Base-by-base conservation (phyloP, 1,284 basidiomycete genomes). In the Cryptococcus hybrid region DNA sequence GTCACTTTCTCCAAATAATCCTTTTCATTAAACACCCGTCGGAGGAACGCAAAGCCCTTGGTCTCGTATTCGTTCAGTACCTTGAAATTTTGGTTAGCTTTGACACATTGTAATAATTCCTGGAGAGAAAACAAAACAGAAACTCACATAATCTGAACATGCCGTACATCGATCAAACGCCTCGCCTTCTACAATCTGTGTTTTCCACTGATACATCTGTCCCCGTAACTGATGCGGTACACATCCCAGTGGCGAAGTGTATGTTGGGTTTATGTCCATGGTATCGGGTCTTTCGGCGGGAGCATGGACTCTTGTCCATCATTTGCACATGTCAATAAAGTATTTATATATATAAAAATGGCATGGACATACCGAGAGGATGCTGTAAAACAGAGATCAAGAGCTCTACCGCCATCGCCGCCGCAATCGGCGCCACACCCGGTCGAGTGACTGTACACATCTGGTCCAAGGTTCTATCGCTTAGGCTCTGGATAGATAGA, bases 371-470 rank as follows among this genome's bases (percentile, higher is more conserved):
- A 92, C 92, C 89, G 18, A 86, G 81, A 0, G 91, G 90, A 79
- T 98, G 94, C 69, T 98, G 94, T 18, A 98, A 65, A 0, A 96
- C 78, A 0, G 92, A 91, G 0, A 92, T 87, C 39, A 99, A 84
- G 6, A 99, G 80, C 71, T 99, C 96, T 0, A 98, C 94, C 0
- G 92, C 92, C 0, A 88, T 89, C 0, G 93, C 88, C 0, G 89
- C 86, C 0, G 95, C 95, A 45, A 98, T 93, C 0, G 91, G 86
- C 0, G 94, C 96, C 0, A 98, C 82, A 0, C 95, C 95, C 0
- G 96, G 95, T n/a, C 96, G 81, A 0, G 95, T 97, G 11, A 99
- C 96, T 0, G 96, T 99, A 72, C 96, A 99, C 95, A 98, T 98
- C 74, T 99, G 95, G 74, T 99, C 96, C 34, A 99, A 83, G 1